phyloP scores from a whole-genome alignment of 2,329 filamentous ascomycete genomes.

The Endocalyx cinctus region DNA sequence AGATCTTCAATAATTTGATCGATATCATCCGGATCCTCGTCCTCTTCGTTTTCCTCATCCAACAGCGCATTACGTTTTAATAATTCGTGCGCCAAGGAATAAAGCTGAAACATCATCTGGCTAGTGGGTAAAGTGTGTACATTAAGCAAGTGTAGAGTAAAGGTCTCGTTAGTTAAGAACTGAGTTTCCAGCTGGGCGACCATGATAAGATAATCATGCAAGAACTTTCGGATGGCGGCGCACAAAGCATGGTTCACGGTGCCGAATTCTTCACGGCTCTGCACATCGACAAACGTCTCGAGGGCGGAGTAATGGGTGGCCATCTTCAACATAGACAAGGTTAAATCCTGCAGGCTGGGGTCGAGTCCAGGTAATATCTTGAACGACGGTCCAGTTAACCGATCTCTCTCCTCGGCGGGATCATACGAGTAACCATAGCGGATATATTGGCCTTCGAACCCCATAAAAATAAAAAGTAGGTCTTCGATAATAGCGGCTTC shows the following conservation, averaged over 20 bases:
- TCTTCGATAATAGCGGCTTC: slow-evolving; percentile 87
- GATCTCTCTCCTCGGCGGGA: slow-evolving; percentile 78
- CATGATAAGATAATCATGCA: slow-evolving; percentile 91
- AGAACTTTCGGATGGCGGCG: slow-evolving; percentile 83
- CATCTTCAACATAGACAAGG: slow-evolving; percentile 85
- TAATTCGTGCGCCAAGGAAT: slow-evolving; percentile 81
- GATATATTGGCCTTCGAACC: slow-evolving; percentile 96
- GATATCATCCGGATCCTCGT: slow-evolving; percentile 75
- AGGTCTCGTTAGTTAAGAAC: slow-evolving; percentile 79
- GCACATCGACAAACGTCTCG: slow-evolving; percentile 89
- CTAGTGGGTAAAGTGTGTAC: slow-evolving; percentile 85
- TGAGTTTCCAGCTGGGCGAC: slow-evolving; percentile 92
- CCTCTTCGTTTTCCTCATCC: slow-evolving; percentile 70
- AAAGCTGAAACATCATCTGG: slow-evolving; percentile 88
- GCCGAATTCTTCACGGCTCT: slow-evolving; percentile 88
- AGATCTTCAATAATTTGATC: slow-evolving; percentile 91
- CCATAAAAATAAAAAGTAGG: slow-evolving; percentile 93
- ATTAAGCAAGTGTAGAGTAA: slow-evolving; percentile 90
- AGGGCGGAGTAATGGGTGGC: slow-evolving; percentile 90
- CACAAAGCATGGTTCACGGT: slow-evolving; percentile 94
- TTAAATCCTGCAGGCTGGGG: slow-evolving; percentile 83
- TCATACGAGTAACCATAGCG: slow-evolving; percentile 80
- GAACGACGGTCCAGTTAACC: slow-evolving; percentile 77
- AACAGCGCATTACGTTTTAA: slow-evolving; percentile 82
- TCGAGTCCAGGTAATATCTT: slow-evolving; percentile 79